Evolutionary conservation across 176 grass and related monocot species (phyloP), one percentile per base, ranked within the genome.

Genomic region (Oryza officinalis): DNA sequence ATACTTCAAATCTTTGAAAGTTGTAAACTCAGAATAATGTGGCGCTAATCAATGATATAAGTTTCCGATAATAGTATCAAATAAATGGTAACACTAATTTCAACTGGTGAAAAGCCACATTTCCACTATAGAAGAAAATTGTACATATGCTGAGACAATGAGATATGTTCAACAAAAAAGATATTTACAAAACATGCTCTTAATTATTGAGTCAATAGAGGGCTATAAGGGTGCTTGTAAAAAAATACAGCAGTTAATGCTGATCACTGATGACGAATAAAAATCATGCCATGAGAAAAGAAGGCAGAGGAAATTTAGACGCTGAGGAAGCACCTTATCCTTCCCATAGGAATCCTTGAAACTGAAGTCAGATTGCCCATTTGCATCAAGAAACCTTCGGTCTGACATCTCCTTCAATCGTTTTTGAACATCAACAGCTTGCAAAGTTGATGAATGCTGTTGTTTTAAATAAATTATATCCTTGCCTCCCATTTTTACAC

Each of bases 401-500:
- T 98, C 93, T 65, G 96, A 94, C 81, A 95, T 80, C 47, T 91
- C 91, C 77, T 96, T 96, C 45, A 98, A 87, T 74, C 77, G 90
- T 79, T 96, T 95, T 74, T 98, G 96, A 88, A 98, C 85, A 85
- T 98, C 93, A 68, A 90, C 85, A 61, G 87, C 59, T 80, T 95
- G 96, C 40, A 98, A 82, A 50, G 59, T 94, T 64, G 96, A 96
- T 27, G 87, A 94, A 61, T 98, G 93, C 2, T 96, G 93, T 67
- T 98, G 93, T 69, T 81, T 95, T 79, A 98, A 77, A 90, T 84
- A 98, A 79, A 98, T 89, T 60, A 94, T 91, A 89, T 98, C 96
- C 81, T 96, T 98, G 80, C 96, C 96, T 35, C 96, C 96, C 96
- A 98, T 96, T 88, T 95, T 95, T 64, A 98, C 83, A 78, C 96